Evolutionary conservation across 345 rosid genomes (phyloP).

Genomic region (Reutealis trisperma): DNA sequence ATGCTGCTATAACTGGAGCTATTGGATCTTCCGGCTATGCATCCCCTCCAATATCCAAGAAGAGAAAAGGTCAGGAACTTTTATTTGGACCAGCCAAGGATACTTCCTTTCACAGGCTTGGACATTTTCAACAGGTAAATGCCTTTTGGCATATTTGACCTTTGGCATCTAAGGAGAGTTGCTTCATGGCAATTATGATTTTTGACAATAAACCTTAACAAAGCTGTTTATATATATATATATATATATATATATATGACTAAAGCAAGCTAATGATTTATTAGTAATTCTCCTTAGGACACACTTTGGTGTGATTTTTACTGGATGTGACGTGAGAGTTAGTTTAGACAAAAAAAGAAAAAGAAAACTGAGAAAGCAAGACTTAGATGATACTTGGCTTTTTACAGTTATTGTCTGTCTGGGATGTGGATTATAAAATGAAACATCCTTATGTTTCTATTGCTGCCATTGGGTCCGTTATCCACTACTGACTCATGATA

Average conservation of each 20-base stretch:
- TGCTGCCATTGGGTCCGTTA: conserved; percentile 1
- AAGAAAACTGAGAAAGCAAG: not conserved
- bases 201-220: not conserved
- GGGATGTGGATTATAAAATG: not conserved
- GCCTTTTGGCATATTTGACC: conserved; percentile 9
- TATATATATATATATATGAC: no score
- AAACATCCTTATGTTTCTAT: not conserved
- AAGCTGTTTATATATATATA: not conserved
- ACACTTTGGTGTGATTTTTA: not conserved
- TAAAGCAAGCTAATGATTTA: not conserved
- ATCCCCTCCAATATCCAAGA: conserved; percentile 68
- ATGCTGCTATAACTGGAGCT: conserved; percentile 99
- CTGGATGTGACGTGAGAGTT: not conserved
- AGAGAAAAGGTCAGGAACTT: conserved; percentile 83
- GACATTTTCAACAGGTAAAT: conserved; percentile 72
- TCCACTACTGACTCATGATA: not conserved
- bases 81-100: conserved; percentile 70
- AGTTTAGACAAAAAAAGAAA: not conserved
- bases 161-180: not conserved
- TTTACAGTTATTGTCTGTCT: not conserved
- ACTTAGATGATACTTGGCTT: no score
- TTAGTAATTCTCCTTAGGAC: not conserved
- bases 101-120: conserved; percentile 55
- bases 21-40: conserved; percentile 92
- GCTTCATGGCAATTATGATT: conserved; percentile 3